Evolutionary conservation across 2,329 filamentous ascomycete genomes (phyloP).

Genomic region (Fusarium lyarnte): DNA sequence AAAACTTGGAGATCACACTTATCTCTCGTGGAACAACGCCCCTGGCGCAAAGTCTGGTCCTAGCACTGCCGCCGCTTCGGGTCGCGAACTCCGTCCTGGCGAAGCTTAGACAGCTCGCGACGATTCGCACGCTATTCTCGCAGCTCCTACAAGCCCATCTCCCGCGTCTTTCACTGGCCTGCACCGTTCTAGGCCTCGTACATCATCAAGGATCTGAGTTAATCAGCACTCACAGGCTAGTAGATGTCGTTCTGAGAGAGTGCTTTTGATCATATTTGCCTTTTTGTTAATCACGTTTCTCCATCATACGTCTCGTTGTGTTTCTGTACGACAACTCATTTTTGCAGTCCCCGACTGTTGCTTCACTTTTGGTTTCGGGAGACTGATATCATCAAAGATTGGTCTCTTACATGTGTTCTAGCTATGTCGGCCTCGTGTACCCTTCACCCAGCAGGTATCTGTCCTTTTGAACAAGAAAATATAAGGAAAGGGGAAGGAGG

Average conservation of each 20-base stretch:
- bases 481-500: constrained; percentile 13
- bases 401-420: neutral
- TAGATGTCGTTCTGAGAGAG: constrained; percentile 4
- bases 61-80: constrained; percentile 59
- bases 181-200: neutral
- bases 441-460: neutral
- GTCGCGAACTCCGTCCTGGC: constrained; percentile 64
- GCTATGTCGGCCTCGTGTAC: neutral
- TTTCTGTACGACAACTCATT: constrained; percentile 35
- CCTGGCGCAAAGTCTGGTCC: constrained; percentile 56
- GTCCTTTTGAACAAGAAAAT: constrained; percentile 2
- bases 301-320: constrained; percentile 16
- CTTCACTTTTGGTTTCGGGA: constrained; percentile 18
- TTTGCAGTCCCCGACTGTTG: constrained; percentile 9
- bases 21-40: constrained; percentile 89
- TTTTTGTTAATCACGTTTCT: constrained; percentile 19
- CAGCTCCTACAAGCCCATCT: constrained; percentile 12
- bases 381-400: neutral
- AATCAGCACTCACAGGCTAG: neutral
- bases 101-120: constrained; percentile 52
- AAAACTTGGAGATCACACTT: constrained; percentile 97
- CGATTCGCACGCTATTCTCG: constrained; percentile 38
- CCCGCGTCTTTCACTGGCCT: constrained; percentile 6
- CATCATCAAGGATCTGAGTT: constrained; percentile 1
- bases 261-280: constrained; percentile 19